Base-by-base conservation (phyloP, 1,284 basidiomycete genomes). In the Heterobasidion irregulare region DNA sequence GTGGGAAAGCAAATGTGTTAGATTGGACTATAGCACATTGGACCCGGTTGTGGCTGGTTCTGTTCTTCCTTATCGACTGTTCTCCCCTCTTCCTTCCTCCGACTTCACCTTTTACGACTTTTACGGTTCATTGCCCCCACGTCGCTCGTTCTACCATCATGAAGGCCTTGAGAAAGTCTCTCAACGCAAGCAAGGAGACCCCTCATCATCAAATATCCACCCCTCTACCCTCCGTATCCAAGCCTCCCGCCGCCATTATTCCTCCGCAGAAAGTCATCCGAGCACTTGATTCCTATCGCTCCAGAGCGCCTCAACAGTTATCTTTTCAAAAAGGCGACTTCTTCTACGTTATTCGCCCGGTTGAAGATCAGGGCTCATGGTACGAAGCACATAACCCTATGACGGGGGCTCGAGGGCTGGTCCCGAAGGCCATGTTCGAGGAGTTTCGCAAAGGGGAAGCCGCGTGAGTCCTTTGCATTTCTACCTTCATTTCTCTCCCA, bases 251-350 rank as follows among this genome's bases (percentile, higher is more conserved):
- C 47, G 79, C 86, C 49, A 82, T 91, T 57, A 72, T 85, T 5
- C 94, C 94, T 1, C 94, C 97, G 0, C 91, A 96, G 72, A 96
- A 94, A 69, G 95, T 98, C 66, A 97, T 99, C 65, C 87, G 92
- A 57, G 95, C 97, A 6, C 76, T 90, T 59, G 70, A 78, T 32
- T 69, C 79, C 18, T 86, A 94, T 72, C 73, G 79, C 47, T 84
- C 92, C 1, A 77, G 80, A 55, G 82, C 86, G 0, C 91, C 94
- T 0, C 87, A 92, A 65, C 89, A 98, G 66, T 83, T 99, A 54
- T 84, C 90, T 47, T 99, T 98, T 68, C 78, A 83, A 62, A 90
- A 91, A 71, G 97, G 97, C 59, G 97, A 99, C 74, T 98, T 98
- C 73, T 98, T 98, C 76, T 92, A 98, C 72, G 95, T 99, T 57